Base-by-base conservation (phyloP, 306 rosid species). In the Dicorynia guianensis region DNA sequence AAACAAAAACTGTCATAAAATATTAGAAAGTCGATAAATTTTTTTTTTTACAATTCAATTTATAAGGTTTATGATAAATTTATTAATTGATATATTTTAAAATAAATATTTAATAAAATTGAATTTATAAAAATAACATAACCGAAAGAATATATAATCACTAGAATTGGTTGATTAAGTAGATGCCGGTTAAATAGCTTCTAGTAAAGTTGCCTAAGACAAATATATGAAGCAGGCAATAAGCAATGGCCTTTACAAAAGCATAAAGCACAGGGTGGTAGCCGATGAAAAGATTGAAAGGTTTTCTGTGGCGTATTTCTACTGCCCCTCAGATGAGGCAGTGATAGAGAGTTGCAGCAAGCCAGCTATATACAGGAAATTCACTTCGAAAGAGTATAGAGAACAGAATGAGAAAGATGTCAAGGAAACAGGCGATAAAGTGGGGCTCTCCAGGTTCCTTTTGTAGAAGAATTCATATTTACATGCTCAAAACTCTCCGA, bases 381-480 rank as follows among this genome's bases (percentile, higher is more conserved):
- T 93, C 88, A 89, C 84, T 68, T 83, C 89, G 20, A 71, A n/a
- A 68, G 93, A 93, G 50, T 93, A 80, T 62, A 77, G 69, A 60
- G 63, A 63, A 9, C 96, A 93, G 19, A 83, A 10, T 30, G 64
- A 71, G 13, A 83, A 76, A 59, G 98, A 91, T 82, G 88, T 88
- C 34, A 72, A 72, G 53, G 82, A 83, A 72, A 82, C 68, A 0
- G 98, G 97, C 7, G 89, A 88, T 65, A 93, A 93, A 85, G 80
- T 93, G 18, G 98, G 98, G 3, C 93, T 93, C 81, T 67, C 91
- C 20, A 86, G 88, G 76, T 89, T 93, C 87, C 82, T 89, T 47
- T 11, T 50, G 0, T 76, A 82, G 58, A 19, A 38, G 11, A 14
- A 68, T 17, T 7, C 43, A 2, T 4, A 12, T 50, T 4, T 4